Evolutionary conservation across 2,329 filamentous ascomycete genomes (phyloP).

Genomic region (Pseudocercospora macadamiae): DNA sequence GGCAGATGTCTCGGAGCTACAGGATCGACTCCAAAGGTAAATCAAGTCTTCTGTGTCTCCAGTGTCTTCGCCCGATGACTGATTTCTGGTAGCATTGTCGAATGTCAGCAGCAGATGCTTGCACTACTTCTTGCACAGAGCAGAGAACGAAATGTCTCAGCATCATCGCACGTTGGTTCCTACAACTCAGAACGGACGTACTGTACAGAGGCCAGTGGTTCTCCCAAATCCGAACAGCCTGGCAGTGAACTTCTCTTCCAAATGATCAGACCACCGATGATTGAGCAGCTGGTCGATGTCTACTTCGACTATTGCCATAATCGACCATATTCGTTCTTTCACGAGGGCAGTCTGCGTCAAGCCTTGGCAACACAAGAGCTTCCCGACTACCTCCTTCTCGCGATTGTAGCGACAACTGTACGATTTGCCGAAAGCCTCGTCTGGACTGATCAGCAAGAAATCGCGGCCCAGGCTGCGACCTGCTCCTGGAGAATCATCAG

Average conservation of each 20-base stretch:
- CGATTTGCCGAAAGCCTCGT: neutral
- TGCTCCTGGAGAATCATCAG: neutral
- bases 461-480: neutral
- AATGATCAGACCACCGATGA: neutral
- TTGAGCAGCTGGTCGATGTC: neutral
- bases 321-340: slow-evolving; percentile 8
- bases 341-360: neutral
- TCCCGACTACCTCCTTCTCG: neutral
- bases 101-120: neutral
- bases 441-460: neutral
- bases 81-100: neutral
- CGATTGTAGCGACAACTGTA: neutral
- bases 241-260: neutral
- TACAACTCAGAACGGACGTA: neutral
- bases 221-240: neutral
- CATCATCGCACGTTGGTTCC: neutral
- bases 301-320: slow-evolving; percentile 8
- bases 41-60: neutral
- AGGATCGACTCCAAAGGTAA: neutral
- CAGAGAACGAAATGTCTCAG: neutral
- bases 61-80: neutral
- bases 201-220: neutral
- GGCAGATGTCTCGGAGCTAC: neutral
- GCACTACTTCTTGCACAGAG: neutral
- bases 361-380: neutral